Base-by-base conservation (phyloP, 2,329 filamentous ascomycete species). In the Trichothecium roseum region DNA sequence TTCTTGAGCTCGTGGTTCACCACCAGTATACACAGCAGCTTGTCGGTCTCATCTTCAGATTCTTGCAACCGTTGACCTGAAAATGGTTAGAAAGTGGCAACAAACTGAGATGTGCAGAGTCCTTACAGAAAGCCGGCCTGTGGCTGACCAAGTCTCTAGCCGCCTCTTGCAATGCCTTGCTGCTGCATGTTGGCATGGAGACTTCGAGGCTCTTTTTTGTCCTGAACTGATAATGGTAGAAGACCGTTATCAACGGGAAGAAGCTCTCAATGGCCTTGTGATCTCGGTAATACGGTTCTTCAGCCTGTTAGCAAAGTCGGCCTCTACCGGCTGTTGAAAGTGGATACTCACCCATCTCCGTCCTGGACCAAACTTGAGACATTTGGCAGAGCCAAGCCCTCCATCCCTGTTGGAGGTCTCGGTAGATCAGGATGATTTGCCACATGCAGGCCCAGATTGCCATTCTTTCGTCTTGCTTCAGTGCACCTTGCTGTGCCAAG, bases 391-490 rank as follows among this genome's bases (percentile, higher is more conserved):
- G 46, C 38, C 51, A 49, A 17, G 37, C 38, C 36, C 55, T 52
- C 40, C 53, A 54, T 8, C 49, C 47, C 14, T 44, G 39, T 37
- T 57, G 49, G 32, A 68, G 48, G 36, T 68, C 62, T 16, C 60
- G 58, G 40, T 70, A 69, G 44, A 68, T 60, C 28, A 69, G 53
- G 30, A 70, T 62, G 37, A 69, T 48, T 40, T 68, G 63, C 65
- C 68, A 69, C 47, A 68, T 48, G 45, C 59, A 61, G 13, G 57
- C 61, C 64, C 66, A 70, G 16, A 69, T 45, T n/a, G 60, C 57
- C 38, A 68, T 48, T 33, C 55, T 57, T 35, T 64, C 63, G 12
- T 60, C 48, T 1, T 50, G 41, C 44, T 57, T 54, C 17, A 34
- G 28, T 5, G 34, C 20, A 7, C 54, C 52, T 33, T 60, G 52